Base-by-base conservation (phyloP, 192 early-diverging fungal genomes). In the Coemansia aciculifera region DNA sequence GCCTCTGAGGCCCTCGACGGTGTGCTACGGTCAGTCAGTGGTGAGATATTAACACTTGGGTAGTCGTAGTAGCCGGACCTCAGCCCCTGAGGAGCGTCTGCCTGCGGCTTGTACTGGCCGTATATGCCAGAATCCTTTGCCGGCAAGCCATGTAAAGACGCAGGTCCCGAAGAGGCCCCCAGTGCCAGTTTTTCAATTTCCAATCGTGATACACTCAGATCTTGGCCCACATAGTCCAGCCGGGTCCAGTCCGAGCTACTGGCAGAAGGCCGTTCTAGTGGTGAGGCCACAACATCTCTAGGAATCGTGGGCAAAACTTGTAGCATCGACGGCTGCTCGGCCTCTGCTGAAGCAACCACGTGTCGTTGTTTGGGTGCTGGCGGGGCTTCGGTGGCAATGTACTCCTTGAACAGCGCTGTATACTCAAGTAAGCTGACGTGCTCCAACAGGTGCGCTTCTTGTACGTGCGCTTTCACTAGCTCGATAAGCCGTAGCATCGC, bases 401-500 rank as follows among this genome's bases (percentile, higher is more conserved):
- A 19, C 8, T 24, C 19, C 36, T 59, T 24, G 38, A 72, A 72
- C n/a, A 42, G 64, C 21, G 38, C 38, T 0, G 61, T 24, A 13
- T 60, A 64, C 8, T 24, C 38, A 1, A 29, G 21, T n/a, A 77
- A 32, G 34, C 40, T 39, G 13, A 77, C 39, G n/a, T 77, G 74
- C 8, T n/a, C 65, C 6, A 77, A 43, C 61, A 77, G 31, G 27
- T 63, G 13, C 23, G 42, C 36, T 2, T 37, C 42, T 48, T 44
- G 24, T 10, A 60, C 42, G 1, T 48, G 29, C 4, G 21, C n/a
- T 29, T 48, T 64, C 10, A 51, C 63, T n/a, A 66, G 60, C 32
- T 69, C 71, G 3, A 81, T 72, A 24, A 70, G 21, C 10, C 70
- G 62, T 60, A 75, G 38, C 0, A 73, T 75, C 0, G 73, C 73